These are phyloP conservation scores for Skeletonema potamos DNA, from an alignment of 108 stramenopile species.

Conservation along the genomic window DNA sequence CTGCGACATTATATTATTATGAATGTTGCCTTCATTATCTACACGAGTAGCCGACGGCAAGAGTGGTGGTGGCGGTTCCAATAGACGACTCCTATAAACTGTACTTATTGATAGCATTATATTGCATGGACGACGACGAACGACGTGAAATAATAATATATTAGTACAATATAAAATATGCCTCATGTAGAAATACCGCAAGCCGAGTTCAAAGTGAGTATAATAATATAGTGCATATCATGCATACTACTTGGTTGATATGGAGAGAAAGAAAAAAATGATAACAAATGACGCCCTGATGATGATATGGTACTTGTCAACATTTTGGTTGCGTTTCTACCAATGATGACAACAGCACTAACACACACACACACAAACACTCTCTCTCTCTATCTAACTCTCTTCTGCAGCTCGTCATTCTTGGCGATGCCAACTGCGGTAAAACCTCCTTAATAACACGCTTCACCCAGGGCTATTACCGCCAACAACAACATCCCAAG, in stretches of 20 bases:
- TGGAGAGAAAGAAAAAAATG: too few species aligned
- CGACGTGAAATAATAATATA: too few species aligned
- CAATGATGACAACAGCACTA: not conserved
- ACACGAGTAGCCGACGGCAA: too few species aligned
- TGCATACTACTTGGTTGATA: too few species aligned
- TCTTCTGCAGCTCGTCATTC: conserved; percentile 74
- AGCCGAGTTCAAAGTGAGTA: conserved; percentile 83
- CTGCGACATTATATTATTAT: too few species aligned
- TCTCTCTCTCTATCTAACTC: not conserved
- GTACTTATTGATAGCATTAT: too few species aligned
- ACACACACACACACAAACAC: not conserved
- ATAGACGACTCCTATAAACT: too few species aligned
- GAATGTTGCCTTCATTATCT: too few species aligned
- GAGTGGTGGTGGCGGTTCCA: too few species aligned
- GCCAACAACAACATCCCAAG: conserved; percentile 29
- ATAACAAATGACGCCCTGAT: not conserved
- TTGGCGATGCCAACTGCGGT: conserved; percentile 80
- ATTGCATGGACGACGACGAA: too few species aligned
- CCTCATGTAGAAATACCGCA: conserved; percentile 86
- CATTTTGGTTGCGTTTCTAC: not conserved
- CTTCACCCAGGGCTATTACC: conserved; percentile 83
- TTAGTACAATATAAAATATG: conserved; percentile 53
- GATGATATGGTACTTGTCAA: not conserved
- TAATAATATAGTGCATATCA: not conserved
- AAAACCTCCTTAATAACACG: conserved; percentile 84